phyloP scores from a whole-genome alignment of 1,284 basidiomycete species.

The Melampsora larici-populina region DNA sequence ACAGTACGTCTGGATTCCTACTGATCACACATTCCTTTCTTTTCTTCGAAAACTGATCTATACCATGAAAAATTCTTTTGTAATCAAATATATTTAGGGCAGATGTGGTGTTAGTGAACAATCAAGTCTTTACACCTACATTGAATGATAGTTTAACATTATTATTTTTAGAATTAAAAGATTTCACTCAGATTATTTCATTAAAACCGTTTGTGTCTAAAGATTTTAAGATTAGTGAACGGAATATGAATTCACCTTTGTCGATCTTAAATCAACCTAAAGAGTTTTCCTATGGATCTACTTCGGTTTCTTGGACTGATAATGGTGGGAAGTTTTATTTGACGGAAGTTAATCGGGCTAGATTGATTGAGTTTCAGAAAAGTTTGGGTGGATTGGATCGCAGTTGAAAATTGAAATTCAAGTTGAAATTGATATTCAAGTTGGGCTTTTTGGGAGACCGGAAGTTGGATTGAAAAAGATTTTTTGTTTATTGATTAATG shows the following conservation, averaged over 20 bases:
- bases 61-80: too few species aligned
- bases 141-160: conserved; percentile 60
- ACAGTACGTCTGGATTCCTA: conserved; percentile 26
- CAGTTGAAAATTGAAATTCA: too few species aligned
- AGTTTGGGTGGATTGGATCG: not conserved
- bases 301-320: conserved; percentile 31
- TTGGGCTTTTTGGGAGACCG: too few species aligned
- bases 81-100: too few species aligned
- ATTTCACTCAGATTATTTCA: conserved; percentile 58
- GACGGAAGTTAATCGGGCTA: conserved; percentile 12
- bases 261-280: conserved; percentile 15
- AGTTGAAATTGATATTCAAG: too few species aligned
- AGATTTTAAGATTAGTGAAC: conserved; percentile 57
- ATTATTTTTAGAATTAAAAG: conserved; percentile 61
- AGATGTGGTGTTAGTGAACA: conserved; percentile 61
- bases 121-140: conserved; percentile 59
- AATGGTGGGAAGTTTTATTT: conserved; percentile 23
- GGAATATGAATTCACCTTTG: conserved; percentile 24
- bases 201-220: conserved; percentile 60
- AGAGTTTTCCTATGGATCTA: not conserved
- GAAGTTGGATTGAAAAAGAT: too few species aligned
- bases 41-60: too few species aligned
- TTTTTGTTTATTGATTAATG: too few species aligned
- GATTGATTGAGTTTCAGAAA: conserved; percentile 17
- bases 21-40: too few species aligned